These are phyloP conservation scores for Penicillium diatomitis DNA, from an alignment of 495 filamentous ascomycete species.

Conservation along the genomic window DNA sequence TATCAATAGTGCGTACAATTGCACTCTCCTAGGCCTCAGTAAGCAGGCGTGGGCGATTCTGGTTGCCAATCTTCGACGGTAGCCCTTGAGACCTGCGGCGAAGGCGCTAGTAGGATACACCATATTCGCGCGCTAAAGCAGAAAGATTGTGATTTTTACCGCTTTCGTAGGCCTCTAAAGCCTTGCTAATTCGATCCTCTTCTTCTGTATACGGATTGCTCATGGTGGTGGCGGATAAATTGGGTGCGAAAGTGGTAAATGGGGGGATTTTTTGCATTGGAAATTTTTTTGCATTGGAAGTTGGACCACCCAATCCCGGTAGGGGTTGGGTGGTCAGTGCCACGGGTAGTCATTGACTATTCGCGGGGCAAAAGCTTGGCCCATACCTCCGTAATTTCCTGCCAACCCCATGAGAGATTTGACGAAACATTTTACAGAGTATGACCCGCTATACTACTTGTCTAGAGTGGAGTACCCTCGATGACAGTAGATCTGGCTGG, in stretches of 20 bases:
- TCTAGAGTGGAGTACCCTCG: too few species aligned
- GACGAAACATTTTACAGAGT: too few species aligned
- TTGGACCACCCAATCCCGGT: not conserved
- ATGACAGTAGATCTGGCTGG: too few species aligned
- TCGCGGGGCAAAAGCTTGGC: too few species aligned
- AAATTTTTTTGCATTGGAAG: not conserved
- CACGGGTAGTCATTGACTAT: too few species aligned
- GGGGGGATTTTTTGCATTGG: not conserved
- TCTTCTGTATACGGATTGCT: not conserved
- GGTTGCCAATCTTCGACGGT: not conserved
- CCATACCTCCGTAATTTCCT: too few species aligned
- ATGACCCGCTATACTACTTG: too few species aligned
- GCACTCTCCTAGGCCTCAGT: not conserved
- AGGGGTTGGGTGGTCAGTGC: not conserved
- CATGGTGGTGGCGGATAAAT: not conserved
- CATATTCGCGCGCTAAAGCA: not conserved
- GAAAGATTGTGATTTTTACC: not conserved
- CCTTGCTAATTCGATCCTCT: not conserved
- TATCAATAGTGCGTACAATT: not conserved
- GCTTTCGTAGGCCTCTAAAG: not conserved
- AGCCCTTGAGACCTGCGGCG: not conserved
- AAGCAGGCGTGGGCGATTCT: conserved; percentile 1
- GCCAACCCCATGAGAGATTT: too few species aligned
- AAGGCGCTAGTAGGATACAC: not conserved
- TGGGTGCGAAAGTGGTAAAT: not conserved